Conservation (phyloP, 2,329 filamentous ascomycete genomes). For the Cordyceps pruinosa region DNA sequence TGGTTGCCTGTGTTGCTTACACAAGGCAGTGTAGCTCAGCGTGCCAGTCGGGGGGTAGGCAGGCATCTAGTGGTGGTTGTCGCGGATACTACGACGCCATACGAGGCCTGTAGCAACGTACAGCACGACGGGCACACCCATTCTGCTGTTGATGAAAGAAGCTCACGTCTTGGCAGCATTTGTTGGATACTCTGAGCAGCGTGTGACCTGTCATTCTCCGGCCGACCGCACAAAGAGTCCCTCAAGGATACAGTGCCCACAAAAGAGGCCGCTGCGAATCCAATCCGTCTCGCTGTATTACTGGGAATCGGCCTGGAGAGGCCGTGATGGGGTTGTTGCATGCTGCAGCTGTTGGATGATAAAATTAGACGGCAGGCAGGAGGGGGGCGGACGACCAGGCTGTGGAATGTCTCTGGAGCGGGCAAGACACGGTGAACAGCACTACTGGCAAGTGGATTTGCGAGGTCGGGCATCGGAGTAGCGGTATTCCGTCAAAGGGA, state of each 20-base stretch:
- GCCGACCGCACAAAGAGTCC: background rate
- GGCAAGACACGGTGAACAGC: background rate
- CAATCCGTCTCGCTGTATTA: background rate
- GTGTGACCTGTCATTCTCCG: slow-evolving; percentile 9
- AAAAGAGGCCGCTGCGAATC: slow-evolving; percentile 1
- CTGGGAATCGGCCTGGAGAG: background rate
- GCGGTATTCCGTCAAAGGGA: background rate
- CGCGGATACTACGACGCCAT: background rate
- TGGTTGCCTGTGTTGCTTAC: slow-evolving; percentile 2
- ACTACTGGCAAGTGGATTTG: background rate
- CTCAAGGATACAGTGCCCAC: background rate
- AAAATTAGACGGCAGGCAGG: background rate
- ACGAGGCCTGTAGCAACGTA: background rate
- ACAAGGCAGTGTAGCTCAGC: background rate
- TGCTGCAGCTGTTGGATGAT: background rate
- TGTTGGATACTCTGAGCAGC: background rate
- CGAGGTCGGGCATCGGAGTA: background rate
- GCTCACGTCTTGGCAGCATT: slow-evolving; percentile 5
- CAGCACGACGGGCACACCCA: background rate
- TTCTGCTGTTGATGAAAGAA: background rate
- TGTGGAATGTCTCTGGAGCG: background rate
- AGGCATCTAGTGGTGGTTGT: background rate
- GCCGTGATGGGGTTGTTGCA: background rate
- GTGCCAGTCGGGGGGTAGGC: too few relatives aligned
- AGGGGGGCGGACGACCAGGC: background rate